These are phyloP conservation scores for Sphenostylis stenocarpa DNA, from an alignment of 306 rosid species.

Conservation along the genomic window DNA sequence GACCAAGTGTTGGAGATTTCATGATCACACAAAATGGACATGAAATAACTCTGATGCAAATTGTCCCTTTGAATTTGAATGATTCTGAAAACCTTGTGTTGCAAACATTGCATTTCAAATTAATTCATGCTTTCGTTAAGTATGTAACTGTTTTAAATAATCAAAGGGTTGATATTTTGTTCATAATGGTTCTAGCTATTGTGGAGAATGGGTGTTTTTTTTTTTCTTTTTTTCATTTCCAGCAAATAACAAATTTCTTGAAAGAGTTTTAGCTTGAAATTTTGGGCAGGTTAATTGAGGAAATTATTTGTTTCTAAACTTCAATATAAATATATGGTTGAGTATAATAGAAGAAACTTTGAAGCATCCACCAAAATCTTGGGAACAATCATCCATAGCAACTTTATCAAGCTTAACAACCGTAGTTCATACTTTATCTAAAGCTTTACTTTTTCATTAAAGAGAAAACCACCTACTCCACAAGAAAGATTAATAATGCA, in stretches of 20 bases:
- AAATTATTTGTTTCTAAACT: not conserved
- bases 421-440: slow-evolving; percentile 7
- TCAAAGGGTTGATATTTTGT: too few species aligned
- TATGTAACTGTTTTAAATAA: too few species aligned
- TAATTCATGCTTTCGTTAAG: too few species aligned
- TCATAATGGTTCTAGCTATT: too few species aligned
- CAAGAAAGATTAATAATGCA: not conserved
- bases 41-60: too few species aligned
- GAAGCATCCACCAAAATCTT: slow-evolving; percentile 31
- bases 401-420: slow-evolving; percentile 9
- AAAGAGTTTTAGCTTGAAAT: not conserved
- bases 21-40: not conserved
- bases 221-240: too few species aligned
- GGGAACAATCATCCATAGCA: not conserved
- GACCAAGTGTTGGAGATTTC: not conserved
- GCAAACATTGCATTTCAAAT: too few species aligned
- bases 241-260: not conserved
- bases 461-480: slow-evolving; percentile 21
- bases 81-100: too few species aligned
- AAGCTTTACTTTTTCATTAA: slow-evolving; percentile 25
- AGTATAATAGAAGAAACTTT: slow-evolving; percentile 21
- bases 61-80: too few species aligned
- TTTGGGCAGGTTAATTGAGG: not conserved
- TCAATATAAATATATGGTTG: not conserved
- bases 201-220: too few species aligned